Base-by-base conservation (phyloP, 306 rosid genomes). In the Cucumis cinereus region DNA sequence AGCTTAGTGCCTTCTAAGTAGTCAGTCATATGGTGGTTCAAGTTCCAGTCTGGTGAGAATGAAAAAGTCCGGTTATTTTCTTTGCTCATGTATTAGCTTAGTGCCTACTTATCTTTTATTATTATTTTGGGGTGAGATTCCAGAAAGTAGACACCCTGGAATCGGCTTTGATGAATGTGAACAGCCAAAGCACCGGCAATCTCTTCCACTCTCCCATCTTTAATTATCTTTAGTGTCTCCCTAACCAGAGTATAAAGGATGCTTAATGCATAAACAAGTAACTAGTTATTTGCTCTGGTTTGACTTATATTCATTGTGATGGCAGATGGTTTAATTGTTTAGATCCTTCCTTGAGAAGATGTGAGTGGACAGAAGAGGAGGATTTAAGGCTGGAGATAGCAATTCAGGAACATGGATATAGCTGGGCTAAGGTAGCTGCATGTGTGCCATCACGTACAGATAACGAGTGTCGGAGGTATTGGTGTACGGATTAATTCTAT, bases 381-480 rank as follows among this genome's bases (percentile, higher is more conserved):
- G 98, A 94, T 86, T 80, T 81, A 54, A 90, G 85, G 79, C 82
- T 94, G 77, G 85, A 82, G 84, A 83, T 73, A 75, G 98, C 97
- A 78, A 88, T 91, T 73, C 79, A 38, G 30, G 90, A 89, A 78
- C 84, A 88, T 70, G 95, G 97, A 81, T 83, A 77, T 83, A 89
- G 92, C 86, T 94, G 98, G 98, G 79, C 98, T 73, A 94, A 92
- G 88, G 87, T 94, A 83, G 95, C 98, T 78, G 86, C 85, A 56
- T 92, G 88, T 77, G 78, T 94, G 82, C 89, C 93, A 70, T 86
- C 88, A 59, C 97, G 99, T 36, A 91, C 96, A 66, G 99, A 94
- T 87, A 85, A 86, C 80, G 95, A 90, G 75, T 94, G 99, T 84
- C 86, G 96, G 70, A 94, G 96, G 99, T 94, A 89, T 22, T 71